Evolutionary conservation across 2,329 filamentous ascomycete species (phyloP), one percentile per base, ranked within the genome.

Genomic region (Xylaria sp.): DNA sequence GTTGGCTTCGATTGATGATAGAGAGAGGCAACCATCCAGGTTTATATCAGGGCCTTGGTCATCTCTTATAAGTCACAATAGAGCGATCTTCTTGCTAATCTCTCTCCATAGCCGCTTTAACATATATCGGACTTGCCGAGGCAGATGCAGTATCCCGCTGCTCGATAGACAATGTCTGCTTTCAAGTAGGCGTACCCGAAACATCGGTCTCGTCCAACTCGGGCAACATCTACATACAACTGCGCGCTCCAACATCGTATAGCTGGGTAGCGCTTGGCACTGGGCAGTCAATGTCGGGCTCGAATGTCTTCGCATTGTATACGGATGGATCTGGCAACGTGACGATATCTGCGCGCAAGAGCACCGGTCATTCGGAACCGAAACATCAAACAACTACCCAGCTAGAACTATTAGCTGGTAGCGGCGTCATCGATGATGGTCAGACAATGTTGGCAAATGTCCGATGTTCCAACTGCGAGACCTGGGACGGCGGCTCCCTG

Each of bases 301-400:
- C 84, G 54, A 80, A 84, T 69, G 85, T 88, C 59, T 87, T 88
- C 68, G 64, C 88, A 67, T 76, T 87, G 65, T 88, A 88, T 70
- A 73, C 81, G 51, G 77, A 85, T 63, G 82, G 83, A 60, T 64
- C 66, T 2, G 80, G 80, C 62, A 87, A 87, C 67, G 77, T 88
- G 23, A 88, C 85, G 0, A 69, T 88, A 56, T 87, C 84, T 62
- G 78, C 84, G 1, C 80, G 86, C 19, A 66, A 70, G 2, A 82
- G 79, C 35, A 73, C 67, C 0, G 76, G 77, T 6, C 76, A 87
- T 63, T 63, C 70, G 42, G 71, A 76, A 74, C 86, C 86, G 0
- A 52, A 71, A 30, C 68, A 74, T 47, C 79, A 81, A 70, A 74
- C 73, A 1, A 68, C 67, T 56, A 69, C 75, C 23, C 72, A 77